Percentiles rank a stretch among this genome's conserved stretches.
Evolutionary conservation across 805 yeast species (phyloP).

Genomic region (Wilhelminamyces savonicus): DNA sequence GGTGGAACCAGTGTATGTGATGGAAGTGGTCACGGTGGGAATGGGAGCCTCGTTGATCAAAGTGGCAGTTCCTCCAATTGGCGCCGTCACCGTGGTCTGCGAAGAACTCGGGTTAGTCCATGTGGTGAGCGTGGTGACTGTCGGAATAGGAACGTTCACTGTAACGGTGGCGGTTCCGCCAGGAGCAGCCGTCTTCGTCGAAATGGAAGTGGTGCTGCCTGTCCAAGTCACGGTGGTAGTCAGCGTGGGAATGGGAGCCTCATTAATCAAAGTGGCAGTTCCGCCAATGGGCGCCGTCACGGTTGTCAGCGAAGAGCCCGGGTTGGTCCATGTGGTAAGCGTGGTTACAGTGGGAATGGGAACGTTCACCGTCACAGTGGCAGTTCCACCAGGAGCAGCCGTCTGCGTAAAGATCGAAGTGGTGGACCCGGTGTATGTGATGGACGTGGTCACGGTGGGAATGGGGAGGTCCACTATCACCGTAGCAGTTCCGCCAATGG

Average conservation of each 20-base stretch:
- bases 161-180: slow-evolving; percentile 15
- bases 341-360: slow-evolving; percentile 5
- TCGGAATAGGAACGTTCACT: slow-evolving; percentile 15
- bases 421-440: slow-evolving; percentile 8
- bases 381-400: slow-evolving; percentile 4
- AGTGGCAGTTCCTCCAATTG: slow-evolving; percentile 9
- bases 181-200: slow-evolving; percentile 7
- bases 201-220: slow-evolving; percentile 4
- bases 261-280: slow-evolving; percentile 7
- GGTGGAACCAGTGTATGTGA: not conserved
- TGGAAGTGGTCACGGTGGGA: slow-evolving; percentile 1
- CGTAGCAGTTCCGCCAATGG: slow-evolving; percentile 1
- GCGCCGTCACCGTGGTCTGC: slow-evolving; percentile 3
- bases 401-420: slow-evolving; percentile 5
- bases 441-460: slow-evolving; percentile 6
- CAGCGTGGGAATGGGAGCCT: slow-evolving; percentile 4
- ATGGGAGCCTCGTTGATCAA: slow-evolving; percentile 10
- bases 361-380: slow-evolving; percentile 6
- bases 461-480: slow-evolving; percentile 3
- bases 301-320: not conserved
- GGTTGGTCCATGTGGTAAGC: slow-evolving; percentile 7
- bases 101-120: not conserved
- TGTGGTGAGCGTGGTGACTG: slow-evolving; percentile 1
- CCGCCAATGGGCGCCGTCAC: slow-evolving; percentile 4
- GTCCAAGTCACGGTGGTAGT: slow-evolving; percentile 7